Conservation (phyloP, 176 grass and related monocot species). For the Hsuehochloa calcarea region DNA sequence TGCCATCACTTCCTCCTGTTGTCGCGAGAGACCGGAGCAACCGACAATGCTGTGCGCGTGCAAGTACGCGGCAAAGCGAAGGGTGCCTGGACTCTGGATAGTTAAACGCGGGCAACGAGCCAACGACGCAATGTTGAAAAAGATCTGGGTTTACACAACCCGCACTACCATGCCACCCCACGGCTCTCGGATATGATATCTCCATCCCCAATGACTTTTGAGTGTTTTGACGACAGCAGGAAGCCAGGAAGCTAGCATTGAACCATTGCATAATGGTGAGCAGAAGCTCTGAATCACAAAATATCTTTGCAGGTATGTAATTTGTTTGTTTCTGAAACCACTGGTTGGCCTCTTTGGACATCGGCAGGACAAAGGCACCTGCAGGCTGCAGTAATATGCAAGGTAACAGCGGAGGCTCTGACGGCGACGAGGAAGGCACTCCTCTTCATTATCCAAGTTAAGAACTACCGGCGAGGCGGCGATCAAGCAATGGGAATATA, state of each 20-base stretch:
- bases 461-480: not conserved
- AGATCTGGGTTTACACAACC: not conserved
- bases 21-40: not conserved
- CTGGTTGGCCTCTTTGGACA: not conserved
- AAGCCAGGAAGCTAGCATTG: not conserved
- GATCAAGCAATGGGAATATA: not conserved
- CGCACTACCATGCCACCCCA: not conserved
- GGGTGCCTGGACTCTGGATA: not conserved
- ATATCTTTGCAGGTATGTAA: not conserved
- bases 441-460: slow-evolving; percentile 15
- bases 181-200: not conserved
- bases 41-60: not conserved
- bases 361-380: not conserved
- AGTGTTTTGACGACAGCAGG: not conserved
- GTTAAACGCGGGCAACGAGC: not conserved
- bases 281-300: not conserved
- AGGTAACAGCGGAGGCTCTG: not conserved
- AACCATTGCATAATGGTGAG: not conserved
- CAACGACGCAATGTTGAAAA: not conserved
- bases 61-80: not conserved
- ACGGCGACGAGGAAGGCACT: not conserved
- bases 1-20: not conserved
- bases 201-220: not conserved
- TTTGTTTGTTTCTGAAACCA: not conserved
- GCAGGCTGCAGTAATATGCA: not conserved